phyloP scores from a whole-genome alignment of 164 flowering plant genomes.

The Malania oleifera region DNA sequence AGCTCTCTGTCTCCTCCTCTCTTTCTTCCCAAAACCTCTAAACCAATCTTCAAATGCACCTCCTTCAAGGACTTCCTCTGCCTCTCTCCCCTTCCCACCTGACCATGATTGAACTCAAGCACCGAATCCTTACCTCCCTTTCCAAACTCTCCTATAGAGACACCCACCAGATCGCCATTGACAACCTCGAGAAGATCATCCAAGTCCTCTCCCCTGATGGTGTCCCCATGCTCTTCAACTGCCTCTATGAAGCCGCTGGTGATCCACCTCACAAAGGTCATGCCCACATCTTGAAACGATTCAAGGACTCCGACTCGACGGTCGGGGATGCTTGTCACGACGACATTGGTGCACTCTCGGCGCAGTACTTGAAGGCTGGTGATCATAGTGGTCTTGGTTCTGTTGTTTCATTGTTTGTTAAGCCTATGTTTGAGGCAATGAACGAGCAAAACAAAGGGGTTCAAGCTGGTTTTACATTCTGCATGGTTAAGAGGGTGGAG shows the following conservation, averaged over 20 bases:
- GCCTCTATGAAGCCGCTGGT: constrained; percentile 63
- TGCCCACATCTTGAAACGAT: constrained; percentile 51
- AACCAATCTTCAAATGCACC: neutral
- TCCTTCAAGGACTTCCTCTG: constrained; percentile 16
- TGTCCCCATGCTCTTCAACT: constrained; percentile 78
- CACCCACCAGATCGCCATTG: constrained; percentile 83
- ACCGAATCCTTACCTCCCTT: constrained; percentile 66
- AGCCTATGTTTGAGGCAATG: constrained; percentile 92
- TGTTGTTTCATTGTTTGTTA: constrained; percentile 62
- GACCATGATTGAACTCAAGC: constrained; percentile 86
- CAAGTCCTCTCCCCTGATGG: constrained; percentile 54
- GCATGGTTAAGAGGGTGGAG: constrained; percentile 84
- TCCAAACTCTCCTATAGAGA: constrained; percentile 87
- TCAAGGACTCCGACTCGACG: constrained; percentile 77
- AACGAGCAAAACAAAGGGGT: constrained; percentile 74
- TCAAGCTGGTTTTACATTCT: constrained; percentile 78
- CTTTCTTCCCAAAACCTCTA: constrained; percentile 21
- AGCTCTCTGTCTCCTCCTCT: constrained; percentile 52
- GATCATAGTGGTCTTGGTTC: constrained; percentile 31
- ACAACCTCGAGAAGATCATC: constrained; percentile 63
- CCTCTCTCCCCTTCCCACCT: constrained; percentile 66
- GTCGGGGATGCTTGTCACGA: constrained; percentile 77
- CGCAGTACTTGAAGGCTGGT: constrained; percentile 41
- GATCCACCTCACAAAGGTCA: constrained; percentile 71
- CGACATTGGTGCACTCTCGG: constrained; percentile 55